Conservation (phyloP, 1,284 basidiomycete species). For the Chiua sp. region DNA sequence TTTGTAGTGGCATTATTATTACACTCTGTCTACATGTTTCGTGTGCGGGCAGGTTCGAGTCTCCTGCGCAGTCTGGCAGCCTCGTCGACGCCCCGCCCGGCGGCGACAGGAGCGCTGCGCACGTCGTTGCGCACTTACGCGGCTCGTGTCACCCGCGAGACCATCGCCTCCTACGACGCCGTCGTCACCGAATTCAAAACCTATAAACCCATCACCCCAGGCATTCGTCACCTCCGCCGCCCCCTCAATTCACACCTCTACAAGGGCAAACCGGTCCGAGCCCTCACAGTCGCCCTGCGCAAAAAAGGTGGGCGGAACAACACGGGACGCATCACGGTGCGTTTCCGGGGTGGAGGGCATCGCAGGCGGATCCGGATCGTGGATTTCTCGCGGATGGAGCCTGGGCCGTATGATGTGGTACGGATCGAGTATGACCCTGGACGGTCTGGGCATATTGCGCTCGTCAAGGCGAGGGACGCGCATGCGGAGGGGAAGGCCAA, state of each 20-base stretch:
- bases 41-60: conserved; percentile 18
- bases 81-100: conserved; percentile 1
- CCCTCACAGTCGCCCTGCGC: conserved; percentile 84
- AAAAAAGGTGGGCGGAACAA: conserved; percentile 89
- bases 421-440: conserved; percentile 98
- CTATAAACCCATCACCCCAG: conserved; percentile 88
- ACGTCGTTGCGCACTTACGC: conserved; percentile 42
- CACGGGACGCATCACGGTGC: conserved; percentile 87
- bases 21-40: conserved; percentile 17
- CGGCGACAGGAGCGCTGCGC: conserved; percentile 1
- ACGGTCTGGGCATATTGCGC: conserved; percentile 92
- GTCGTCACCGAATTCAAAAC: conserved; percentile 78
- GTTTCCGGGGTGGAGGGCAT: conserved; percentile 92
- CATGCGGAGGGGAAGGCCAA: conserved; percentile 52
- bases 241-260: conserved; percentile 86
- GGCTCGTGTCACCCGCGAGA: conserved; percentile 22
- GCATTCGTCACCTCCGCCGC: conserved; percentile 86
- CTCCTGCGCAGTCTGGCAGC: conserved; percentile 19
- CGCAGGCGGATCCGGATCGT: conserved; percentile 84
- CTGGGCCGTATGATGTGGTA: conserved; percentile 87
- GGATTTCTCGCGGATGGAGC: conserved; percentile 83
- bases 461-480: conserved; percentile 69
- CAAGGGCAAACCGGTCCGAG: conserved; percentile 82
- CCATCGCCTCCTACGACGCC: conserved; percentile 35
- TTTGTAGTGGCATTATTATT: not conserved